Evolutionary conservation across 169 alveolate genomes (phyloP).

Genomic region (Plasmodium adleri): DNA sequence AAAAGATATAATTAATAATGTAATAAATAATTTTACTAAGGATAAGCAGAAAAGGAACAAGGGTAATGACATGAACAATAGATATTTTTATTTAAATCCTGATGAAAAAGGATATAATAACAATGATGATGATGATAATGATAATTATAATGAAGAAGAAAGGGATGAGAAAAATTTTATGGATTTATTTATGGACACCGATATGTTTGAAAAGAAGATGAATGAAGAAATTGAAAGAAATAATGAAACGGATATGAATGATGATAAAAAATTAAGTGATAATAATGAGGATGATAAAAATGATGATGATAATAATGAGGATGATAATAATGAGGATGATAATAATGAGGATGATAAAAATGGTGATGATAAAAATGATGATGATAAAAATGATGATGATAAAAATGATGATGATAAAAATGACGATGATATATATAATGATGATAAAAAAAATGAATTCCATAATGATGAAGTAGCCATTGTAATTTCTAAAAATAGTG

Average conservation of each 20-base stretch:
- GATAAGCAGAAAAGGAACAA: constrained; percentile 29
- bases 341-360: background rate
- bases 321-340: background rate
- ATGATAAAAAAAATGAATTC: too few species aligned
- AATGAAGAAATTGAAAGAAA: background rate
- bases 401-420: too few species aligned
- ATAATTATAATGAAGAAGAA: constrained; percentile 6
- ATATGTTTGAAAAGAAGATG: background rate
- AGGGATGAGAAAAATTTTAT: constrained; percentile 1
- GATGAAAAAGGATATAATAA: too few species aligned
- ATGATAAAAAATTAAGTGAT: background rate
- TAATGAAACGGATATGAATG: background rate
- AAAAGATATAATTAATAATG: constrained; percentile 37
- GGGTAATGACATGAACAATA: constrained; percentile 23
- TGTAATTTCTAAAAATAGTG: too few species aligned
- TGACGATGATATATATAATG: too few species aligned
- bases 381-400: too few species aligned
- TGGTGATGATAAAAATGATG: background rate
- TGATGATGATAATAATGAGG: constrained; percentile 2
- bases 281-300: background rate
- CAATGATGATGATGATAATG: constrained; percentile 11
- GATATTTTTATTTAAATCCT: constrained; percentile 14
- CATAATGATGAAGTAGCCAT: too few species aligned
- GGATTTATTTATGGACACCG: constrained; percentile 18
- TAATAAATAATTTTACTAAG: constrained; percentile 25